Conservation (phyloP, 1,139 yeast species). For the Debaryomyces nepalensis region DNA sequence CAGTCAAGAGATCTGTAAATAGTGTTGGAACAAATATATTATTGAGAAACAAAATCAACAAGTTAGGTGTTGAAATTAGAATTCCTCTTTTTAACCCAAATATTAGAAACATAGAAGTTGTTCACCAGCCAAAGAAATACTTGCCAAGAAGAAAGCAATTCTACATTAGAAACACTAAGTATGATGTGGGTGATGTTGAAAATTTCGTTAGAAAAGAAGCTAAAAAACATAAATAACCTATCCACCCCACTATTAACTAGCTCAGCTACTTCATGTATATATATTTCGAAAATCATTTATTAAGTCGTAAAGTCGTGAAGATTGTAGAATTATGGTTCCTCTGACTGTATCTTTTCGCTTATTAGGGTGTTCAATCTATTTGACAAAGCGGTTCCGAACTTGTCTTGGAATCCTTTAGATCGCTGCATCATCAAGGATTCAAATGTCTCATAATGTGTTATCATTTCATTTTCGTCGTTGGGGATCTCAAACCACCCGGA, state of each 20-base stretch:
- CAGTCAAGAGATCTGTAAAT: slow-evolving; percentile 63
- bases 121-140: slow-evolving; percentile 73
- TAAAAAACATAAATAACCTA: slow-evolving; percentile 20
- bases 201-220: slow-evolving; percentile 38
- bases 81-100: slow-evolving; percentile 81
- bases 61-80: slow-evolving; percentile 80
- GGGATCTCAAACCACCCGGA: slow-evolving; percentile 40
- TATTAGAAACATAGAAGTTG: slow-evolving; percentile 71
- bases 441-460: slow-evolving; percentile 43
- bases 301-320: slow-evolving; percentile 9
- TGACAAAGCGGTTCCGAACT: slow-evolving; percentile 36
- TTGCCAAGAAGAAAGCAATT: slow-evolving; percentile 80
- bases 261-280: slow-evolving; percentile 22
- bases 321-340: slow-evolving; percentile 4
- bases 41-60: slow-evolving; percentile 77
- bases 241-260: neutral
- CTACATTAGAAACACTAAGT: slow-evolving; percentile 80
- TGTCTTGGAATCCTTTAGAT: slow-evolving; percentile 36
- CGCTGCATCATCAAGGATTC: slow-evolving; percentile 48
- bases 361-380: slow-evolving; percentile 25
- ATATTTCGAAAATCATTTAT: slow-evolving; percentile 5
- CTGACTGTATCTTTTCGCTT: slow-evolving; percentile 9
- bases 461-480: slow-evolving; percentile 12
- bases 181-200: slow-evolving; percentile 83
- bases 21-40: slow-evolving; percentile 73